Evolutionary conservation across 2,329 filamentous ascomycete species (phyloP).

Genomic region (Ilyonectria sp.): DNA sequence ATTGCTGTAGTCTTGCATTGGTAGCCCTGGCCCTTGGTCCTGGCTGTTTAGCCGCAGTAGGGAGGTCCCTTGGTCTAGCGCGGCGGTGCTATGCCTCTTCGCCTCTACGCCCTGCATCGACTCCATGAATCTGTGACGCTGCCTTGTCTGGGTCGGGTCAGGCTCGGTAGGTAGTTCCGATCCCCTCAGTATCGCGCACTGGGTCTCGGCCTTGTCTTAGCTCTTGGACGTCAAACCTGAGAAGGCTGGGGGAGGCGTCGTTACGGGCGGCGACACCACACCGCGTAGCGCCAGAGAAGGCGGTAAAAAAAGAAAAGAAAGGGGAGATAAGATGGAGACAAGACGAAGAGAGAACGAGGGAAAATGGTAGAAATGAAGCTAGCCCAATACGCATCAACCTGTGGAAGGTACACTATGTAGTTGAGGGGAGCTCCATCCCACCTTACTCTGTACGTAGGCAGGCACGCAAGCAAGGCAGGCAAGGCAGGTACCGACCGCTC

Average conservation of each 20-base stretch:
- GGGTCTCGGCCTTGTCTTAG: slow-evolving; percentile 6
- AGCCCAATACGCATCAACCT: background rate
- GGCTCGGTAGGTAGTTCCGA: background rate
- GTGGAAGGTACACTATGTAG: background rate
- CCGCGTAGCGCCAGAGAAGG: slow-evolving; percentile 6
- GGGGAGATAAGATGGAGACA: background rate
- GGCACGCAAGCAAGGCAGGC: background rate
- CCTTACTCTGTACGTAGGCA: background rate
- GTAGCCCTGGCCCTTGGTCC: slow-evolving; percentile 1
- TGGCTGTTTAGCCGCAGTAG: slow-evolving; percentile 25
- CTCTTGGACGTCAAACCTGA: slow-evolving; percentile 17
- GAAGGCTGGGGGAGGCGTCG: slow-evolving; percentile 16
- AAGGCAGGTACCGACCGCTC: background rate
- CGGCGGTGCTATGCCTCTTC: slow-evolving; percentile 3
- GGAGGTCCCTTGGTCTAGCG: slow-evolving; percentile 15
- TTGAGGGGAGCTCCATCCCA: slow-evolving; percentile 2
- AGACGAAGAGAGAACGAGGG: background rate
- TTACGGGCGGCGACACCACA: slow-evolving; percentile 2
- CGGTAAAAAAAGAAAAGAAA: slow-evolving; percentile 6
- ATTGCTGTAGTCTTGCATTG: slow-evolving; percentile 3
- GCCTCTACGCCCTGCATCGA: slow-evolving; percentile 7
- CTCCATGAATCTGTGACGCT: slow-evolving; percentile 10
- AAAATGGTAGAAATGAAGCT: background rate
- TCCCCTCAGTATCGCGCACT: background rate
- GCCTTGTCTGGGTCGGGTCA: background rate